These are phyloP conservation scores for Spathaspora arborariae DNA, from an alignment of 805 yeast genomes.

Conservation along the genomic window DNA sequence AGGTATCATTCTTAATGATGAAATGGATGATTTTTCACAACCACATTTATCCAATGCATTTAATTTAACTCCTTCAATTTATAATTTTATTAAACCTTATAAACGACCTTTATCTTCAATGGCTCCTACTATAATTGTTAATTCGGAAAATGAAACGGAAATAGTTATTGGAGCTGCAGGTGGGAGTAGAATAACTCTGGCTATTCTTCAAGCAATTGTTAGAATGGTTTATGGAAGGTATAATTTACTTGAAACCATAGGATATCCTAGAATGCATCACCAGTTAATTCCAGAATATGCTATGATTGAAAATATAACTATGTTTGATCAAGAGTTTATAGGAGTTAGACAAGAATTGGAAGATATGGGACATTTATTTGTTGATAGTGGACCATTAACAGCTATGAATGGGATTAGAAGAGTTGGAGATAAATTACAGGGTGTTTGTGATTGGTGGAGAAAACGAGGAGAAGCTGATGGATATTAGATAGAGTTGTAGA, in stretches of 20 bases:
- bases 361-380: slow-evolving; percentile 31
- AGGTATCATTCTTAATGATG: slow-evolving; percentile 80
- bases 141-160: slow-evolving; percentile 49
- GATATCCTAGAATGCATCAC: slow-evolving; percentile 84
- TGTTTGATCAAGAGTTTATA: slow-evolving; percentile 32
- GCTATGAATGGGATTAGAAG: slow-evolving; percentile 45
- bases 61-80: slow-evolving; percentile 74
- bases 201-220: slow-evolving; percentile 76
- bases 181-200: slow-evolving; percentile 81
- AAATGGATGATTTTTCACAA: slow-evolving; percentile 92
- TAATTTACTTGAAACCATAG: slow-evolving; percentile 62
- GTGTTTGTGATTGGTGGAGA: slow-evolving; percentile 89
- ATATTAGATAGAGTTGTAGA: slow-evolving; percentile 30
- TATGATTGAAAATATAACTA: slow-evolving; percentile 54
- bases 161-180: slow-evolving; percentile 90
- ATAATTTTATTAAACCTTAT: slow-evolving; percentile 69
- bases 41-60: slow-evolving; percentile 72
- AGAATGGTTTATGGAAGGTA: slow-evolving; percentile 56
- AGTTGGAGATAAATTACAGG: slow-evolving; percentile 53
- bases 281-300: slow-evolving; percentile 75
- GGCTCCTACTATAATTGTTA: slow-evolving; percentile 65
- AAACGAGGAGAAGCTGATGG: slow-evolving; percentile 76
- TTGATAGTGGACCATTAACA: slow-evolving; percentile 33
- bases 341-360: slow-evolving; percentile 34
- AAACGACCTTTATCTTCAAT: slow-evolving; percentile 85